Conservation (phyloP, 805 yeast genomes). For the Zygosaccharomyces lentus region DNA sequence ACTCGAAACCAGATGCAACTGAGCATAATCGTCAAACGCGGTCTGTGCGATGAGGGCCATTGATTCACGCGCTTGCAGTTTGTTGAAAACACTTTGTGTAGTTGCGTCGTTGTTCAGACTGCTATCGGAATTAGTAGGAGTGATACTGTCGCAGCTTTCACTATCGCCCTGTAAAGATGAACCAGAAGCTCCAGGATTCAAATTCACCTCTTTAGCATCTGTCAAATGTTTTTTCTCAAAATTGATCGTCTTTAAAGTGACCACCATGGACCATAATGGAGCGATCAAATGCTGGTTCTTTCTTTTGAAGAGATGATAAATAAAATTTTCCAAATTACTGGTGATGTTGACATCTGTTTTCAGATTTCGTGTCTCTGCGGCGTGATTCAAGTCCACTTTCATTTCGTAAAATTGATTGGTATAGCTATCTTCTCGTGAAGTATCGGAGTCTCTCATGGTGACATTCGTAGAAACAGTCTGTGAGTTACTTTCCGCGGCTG, state of each 20-base stretch:
- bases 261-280: conserved; percentile 52
- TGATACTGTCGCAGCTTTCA: conserved; percentile 10
- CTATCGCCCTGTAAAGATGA: conserved; percentile 7
- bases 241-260: conserved; percentile 48
- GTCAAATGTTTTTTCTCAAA: conserved; percentile 42
- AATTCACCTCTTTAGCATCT: conserved; percentile 31
- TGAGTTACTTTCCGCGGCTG: conserved; percentile 21
- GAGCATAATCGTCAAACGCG: conserved; percentile 30
- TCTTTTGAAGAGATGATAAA: conserved; percentile 28
- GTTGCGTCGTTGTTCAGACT: conserved; percentile 9
- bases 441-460: conserved; percentile 7
- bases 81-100: conserved; percentile 31
- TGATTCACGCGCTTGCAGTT: conserved; percentile 29
- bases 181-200: conserved; percentile 8
- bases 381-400: conserved; percentile 15
- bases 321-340: conserved; percentile 32
- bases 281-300: conserved; percentile 35
- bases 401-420: conserved; percentile 24
- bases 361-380: conserved; percentile 12
- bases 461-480: conserved; percentile 27
- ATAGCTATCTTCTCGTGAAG: conserved; percentile 5
- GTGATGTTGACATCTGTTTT: conserved; percentile 23
- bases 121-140: conserved; percentile 17
- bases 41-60: conserved; percentile 38
- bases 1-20: conserved; percentile 26